Percentiles rank a stretch among this genome's conserved stretches.
Conservation (phyloP, 306 rosid species). For the Astragalus membranaceus region DNA sequence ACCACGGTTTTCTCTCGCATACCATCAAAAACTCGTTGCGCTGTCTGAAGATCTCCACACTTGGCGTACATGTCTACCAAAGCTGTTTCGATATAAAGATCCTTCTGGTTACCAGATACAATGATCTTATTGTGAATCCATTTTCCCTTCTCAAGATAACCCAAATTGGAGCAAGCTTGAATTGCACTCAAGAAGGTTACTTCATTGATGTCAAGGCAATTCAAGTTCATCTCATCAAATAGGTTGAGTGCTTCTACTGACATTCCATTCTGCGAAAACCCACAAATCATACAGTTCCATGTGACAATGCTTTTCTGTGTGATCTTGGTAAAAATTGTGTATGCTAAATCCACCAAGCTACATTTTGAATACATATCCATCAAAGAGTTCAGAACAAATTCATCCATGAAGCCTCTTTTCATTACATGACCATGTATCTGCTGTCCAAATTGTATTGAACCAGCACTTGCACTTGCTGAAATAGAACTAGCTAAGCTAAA, state of each 20-base stretch:
- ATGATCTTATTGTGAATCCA: slow-evolving; percentile 84
- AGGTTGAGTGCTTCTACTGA: slow-evolving; percentile 63
- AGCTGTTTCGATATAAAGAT: slow-evolving; percentile 58
- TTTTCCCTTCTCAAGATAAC: slow-evolving; percentile 77
- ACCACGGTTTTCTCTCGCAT: slow-evolving; percentile 68
- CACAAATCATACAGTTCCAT: slow-evolving; percentile 85
- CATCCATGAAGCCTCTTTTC: slow-evolving; percentile 57
- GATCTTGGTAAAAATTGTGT: slow-evolving; percentile 43
- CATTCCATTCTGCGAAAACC: slow-evolving; percentile 67
- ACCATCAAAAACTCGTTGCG: slow-evolving; percentile 45
- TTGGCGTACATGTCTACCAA: slow-evolving; percentile 86
- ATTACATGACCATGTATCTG: slow-evolving; percentile 66
- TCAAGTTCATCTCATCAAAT: slow-evolving; percentile 58
- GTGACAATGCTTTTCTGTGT: slow-evolving; percentile 47
- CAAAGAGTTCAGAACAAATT: slow-evolving; percentile 72
- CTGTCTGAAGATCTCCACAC: slow-evolving; percentile 68
- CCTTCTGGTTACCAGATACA: slow-evolving; percentile 38
- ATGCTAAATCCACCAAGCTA: slow-evolving; percentile 54
- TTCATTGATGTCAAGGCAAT: slow-evolving; percentile 47
- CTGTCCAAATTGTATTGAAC: slow-evolving; percentile 52
- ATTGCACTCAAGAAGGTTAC: slow-evolving; percentile 72
- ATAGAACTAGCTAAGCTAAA: slow-evolving; percentile 77
- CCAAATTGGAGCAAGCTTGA: slow-evolving; percentile 85
- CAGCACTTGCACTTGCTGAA: slow-evolving; percentile 63
- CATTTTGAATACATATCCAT: slow-evolving; percentile 89